Base-by-base conservation (phyloP, 768 basidiomycete genomes). In the Infundibulicybe gibba region DNA sequence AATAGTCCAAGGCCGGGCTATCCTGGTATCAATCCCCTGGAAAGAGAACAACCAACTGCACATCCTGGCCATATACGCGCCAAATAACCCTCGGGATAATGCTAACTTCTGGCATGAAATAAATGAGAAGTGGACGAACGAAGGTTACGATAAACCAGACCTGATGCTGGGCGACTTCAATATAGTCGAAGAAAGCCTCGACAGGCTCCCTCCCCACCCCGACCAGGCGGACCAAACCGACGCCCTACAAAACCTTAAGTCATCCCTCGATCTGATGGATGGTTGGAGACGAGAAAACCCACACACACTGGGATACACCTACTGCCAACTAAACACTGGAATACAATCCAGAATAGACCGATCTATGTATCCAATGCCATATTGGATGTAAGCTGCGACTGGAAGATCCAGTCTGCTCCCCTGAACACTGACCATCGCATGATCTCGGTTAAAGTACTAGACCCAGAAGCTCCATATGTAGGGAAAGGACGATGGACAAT, bases 101-200 rank as follows among this genome's bases (percentile, higher is more conserved):
- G 45, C 43, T 2, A 12, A 43, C 0, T 70, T 72, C 55, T 71
- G 64, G 64, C 30, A 43, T 8, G 35, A 53, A 4, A 45, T 63
- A 5, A 13, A 52, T 11, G 17, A 42, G 1, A 44, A 20, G 16
- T 61, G 43, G 33, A 38, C 2, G 17, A 40, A 33, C 44, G 43
- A 43, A 30, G 15, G 45, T 1, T 42, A 45, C 8, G 48, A 49
- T 6, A 53, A 43, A 39, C 66, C 62, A 3, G 63, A 74, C 25
- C 11, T 71, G 0, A 48, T 78, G 40, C 31, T 66, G 0, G 72
- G 73, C 0, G 72, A 79, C 48, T 68, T 68, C 35, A 77, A 79
- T 50, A 25, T 75, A 0, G 64, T 67, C 0, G 71, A 76, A 45
- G 66, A 71, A 1, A 14, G 49, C 0, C 45, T 75, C 0, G 74